A percentile compares a stretch with the other conserved stretches of the same genome.
Evolutionary conservation across 371 early-diverging fungal genomes (phyloP).

Genomic region (Circinella minor): DNA sequence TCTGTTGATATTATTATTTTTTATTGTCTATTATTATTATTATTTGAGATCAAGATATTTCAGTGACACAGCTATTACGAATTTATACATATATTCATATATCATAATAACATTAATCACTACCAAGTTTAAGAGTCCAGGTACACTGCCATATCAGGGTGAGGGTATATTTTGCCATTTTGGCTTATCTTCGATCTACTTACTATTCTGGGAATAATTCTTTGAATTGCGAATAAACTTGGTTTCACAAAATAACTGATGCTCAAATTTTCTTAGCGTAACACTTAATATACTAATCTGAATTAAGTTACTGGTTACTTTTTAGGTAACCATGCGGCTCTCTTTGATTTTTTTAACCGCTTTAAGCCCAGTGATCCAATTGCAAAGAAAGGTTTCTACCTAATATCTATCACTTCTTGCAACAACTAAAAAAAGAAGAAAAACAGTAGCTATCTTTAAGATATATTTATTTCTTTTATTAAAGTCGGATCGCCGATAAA

Average conservation of each 20-base stretch:
- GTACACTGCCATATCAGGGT: not conserved
- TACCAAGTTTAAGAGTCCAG: not conserved
- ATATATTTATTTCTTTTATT: no score
- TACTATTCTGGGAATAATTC: constrained; percentile 1
- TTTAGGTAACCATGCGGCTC: not conserved
- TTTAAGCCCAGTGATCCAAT: constrained; percentile 3
- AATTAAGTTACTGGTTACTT: not conserved
- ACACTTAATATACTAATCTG: not conserved
- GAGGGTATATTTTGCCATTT: not conserved
- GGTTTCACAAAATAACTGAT: not conserved
- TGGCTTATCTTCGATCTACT: constrained; percentile 9
- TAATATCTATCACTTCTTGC: not conserved
- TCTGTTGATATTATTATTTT: no score
- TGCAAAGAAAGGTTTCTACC: no score
- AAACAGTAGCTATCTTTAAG: no score
- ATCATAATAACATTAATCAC: not conserved
- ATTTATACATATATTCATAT: no score
- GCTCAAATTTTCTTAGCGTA: not conserved
- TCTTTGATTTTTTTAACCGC: not conserved
- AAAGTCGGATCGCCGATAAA: no score
- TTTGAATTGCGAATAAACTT: not conserved
- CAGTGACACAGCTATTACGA: no score
- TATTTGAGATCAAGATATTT: no score
- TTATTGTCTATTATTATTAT: no score
- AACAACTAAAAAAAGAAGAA: no score